Evolutionary conservation across 257 asterid genomes (phyloP).

Genomic region (Plantago elongata): DNA sequence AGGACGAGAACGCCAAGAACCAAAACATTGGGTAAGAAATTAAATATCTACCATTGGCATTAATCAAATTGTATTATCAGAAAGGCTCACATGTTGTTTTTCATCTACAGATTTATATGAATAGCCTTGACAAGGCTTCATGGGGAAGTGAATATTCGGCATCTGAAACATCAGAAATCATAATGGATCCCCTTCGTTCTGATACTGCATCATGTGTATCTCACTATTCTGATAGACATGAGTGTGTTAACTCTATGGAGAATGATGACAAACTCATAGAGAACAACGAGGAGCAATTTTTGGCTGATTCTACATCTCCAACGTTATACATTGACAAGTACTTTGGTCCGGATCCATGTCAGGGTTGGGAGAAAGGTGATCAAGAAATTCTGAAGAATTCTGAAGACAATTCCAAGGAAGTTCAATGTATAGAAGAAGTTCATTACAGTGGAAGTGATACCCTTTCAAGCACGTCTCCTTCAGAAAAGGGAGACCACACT

Average conservation of each 20-base stretch:
- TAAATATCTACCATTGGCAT: background rate
- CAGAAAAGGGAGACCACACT: constrained; percentile 23
- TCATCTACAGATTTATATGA: constrained; percentile 37
- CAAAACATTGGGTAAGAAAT: constrained; percentile 50
- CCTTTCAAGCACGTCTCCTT: constrained; percentile 20
- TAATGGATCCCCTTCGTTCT: constrained; percentile 38
- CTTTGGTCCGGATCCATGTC: constrained; percentile 89
- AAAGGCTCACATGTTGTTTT: constrained; percentile 3
- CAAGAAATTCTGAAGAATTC: constrained; percentile 30
- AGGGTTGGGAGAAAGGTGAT: constrained; percentile 80
- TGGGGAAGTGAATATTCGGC: constrained; percentile 58
- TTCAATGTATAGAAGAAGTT: constrained; percentile 46
- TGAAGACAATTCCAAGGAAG: constrained; percentile 59
- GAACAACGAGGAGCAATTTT: constrained; percentile 59
- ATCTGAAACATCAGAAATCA: constrained; percentile 64
- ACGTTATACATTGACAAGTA: constrained; percentile 68
- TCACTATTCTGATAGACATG: constrained; percentile 37
- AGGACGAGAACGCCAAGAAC: constrained; percentile 26
- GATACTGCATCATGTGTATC: constrained; percentile 46
- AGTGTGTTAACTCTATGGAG: constrained; percentile 27
- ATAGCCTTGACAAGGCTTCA: constrained; percentile 36
- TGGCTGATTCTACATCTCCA: constrained; percentile 69
- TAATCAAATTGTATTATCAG: background rate
- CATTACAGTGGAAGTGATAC: constrained; percentile 22
- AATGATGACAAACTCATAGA: constrained; percentile 45